Base-by-base conservation (phyloP, 441 rosid genomes). In the Adansonia madagascariensis region DNA sequence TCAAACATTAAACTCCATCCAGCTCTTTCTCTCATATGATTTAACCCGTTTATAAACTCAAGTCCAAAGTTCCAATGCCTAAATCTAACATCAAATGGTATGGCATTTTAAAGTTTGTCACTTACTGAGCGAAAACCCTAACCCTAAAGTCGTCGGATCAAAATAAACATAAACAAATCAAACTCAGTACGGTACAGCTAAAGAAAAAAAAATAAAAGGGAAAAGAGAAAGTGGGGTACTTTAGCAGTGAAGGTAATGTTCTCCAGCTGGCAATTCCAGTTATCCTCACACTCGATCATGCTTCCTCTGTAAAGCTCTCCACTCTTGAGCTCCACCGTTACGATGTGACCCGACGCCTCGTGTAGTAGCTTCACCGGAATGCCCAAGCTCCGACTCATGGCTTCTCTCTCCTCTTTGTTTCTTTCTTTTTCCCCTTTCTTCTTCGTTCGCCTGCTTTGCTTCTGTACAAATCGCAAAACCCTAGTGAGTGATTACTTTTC, bases 241-340 rank as follows among this genome's bases (percentile, higher is more conserved):
- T 88, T 92, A 44, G 99, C 97, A 44, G 98, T 97, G 86, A 82
- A 97, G 60, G 97, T 95, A 77, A 94, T 94, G 79, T 74, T 91
- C 84, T 95, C 97, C 82, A 94, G 98, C 87, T 94, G 99, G 81
- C 98, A 94, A 82, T 92, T 94, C 99, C 99, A 96, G 91, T 94
- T 94, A 78, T 96, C 99, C 80, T 96, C 99, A 79, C 99, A 94
- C 89, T 96, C 98, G 47, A 96, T 53, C 98, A 96, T 94, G 84
- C 95, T 90, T 44, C 98, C 99, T 87, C 99, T 84, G 81, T 96
- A 96, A 24, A 92, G 97, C 88, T 96, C 99, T 18, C 97, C 98
- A 82, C 92, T 94, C 84, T 94, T 96, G 66, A 96, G 91, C 93
- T 96, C 98, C 59, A 96, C 98, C 46, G 99, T 94, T 41, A 96